phyloP scores from a whole-genome alignment of 768 basidiomycete genomes.

The Pulveroboletus sp. region DNA sequence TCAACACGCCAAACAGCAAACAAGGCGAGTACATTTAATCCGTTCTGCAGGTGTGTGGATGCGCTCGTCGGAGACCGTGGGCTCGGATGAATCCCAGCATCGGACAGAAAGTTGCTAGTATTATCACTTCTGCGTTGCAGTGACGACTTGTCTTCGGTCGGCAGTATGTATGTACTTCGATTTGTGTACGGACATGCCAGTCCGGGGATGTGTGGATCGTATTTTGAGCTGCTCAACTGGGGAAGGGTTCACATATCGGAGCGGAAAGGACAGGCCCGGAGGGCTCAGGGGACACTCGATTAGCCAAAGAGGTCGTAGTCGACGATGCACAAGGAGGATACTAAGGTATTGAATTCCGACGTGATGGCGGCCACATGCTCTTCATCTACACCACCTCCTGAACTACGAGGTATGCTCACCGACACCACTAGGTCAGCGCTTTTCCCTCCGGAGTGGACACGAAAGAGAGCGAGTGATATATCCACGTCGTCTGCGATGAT shows the following conservation, averaged over 20 bases:
- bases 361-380: slow-evolving; percentile 29
- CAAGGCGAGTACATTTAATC: not conserved
- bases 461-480: slow-evolving; percentile 77
- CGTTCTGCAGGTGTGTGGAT: not conserved
- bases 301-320: slow-evolving; percentile 70
- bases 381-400: slow-evolving; percentile 27
- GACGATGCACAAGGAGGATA: slow-evolving; percentile 56
- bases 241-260: not conserved
- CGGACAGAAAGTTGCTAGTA: not conserved
- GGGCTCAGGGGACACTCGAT: slow-evolving; percentile 10
- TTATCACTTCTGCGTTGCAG: not conserved
- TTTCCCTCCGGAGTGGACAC: slow-evolving; percentile 52
- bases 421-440: slow-evolving; percentile 79
- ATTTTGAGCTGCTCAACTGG: not conserved
- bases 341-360: slow-evolving; percentile 50
- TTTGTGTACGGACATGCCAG: not conserved
- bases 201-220: not conserved
- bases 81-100: not conserved
- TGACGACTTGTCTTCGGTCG: not conserved
- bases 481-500: slow-evolving; percentile 58
- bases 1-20: no score
- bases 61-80: not conserved
- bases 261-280: not conserved
- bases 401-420: slow-evolving; percentile 69
- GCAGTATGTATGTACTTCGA: no score